Percentiles rank a stretch among this genome's conserved stretches.
phyloP scores from a whole-genome alignment of 371 early-diverging fungal genomes.

The Apophysomyces elegans region DNA sequence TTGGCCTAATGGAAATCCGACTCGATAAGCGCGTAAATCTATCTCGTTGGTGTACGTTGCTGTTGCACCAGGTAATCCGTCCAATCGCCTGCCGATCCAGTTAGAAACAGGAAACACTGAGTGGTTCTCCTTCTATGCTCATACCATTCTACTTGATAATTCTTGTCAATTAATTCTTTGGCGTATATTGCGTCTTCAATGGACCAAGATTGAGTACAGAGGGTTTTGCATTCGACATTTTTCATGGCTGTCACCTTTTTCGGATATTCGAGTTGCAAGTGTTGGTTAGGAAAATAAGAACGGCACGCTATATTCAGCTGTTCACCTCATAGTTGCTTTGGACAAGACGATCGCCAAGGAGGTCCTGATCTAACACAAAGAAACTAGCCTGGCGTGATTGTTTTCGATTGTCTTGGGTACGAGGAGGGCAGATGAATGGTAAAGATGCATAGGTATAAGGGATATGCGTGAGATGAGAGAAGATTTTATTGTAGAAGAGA shows the following conservation, averaged over 20 bases:
- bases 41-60: slow-evolving; percentile 55
- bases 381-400: slow-evolving; percentile 20
- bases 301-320: not conserved
- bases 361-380: slow-evolving; percentile 41
- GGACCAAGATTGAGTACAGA: slow-evolving; percentile 40
- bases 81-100: slow-evolving; percentile 37
- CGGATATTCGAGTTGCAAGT: not conserved
- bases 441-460: slow-evolving; percentile 35
- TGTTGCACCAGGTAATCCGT: slow-evolving; percentile 49
- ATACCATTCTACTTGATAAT: slow-evolving; percentile 55
- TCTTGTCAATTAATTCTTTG: slow-evolving; percentile 39
- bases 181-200: slow-evolving; percentile 41
- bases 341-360: slow-evolving; percentile 43
- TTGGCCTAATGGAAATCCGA: slow-evolving; percentile 54
- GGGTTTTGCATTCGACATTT: slow-evolving; percentile 39
- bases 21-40: slow-evolving; percentile 44
- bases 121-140: not conserved
- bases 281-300: not conserved
- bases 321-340: slow-evolving; percentile 47
- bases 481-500: slow-evolving; percentile 46
- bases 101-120: not conserved
- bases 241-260: slow-evolving; percentile 36
- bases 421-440: slow-evolving; percentile 42
- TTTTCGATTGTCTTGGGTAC: slow-evolving; percentile 22
- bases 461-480: slow-evolving; percentile 44